Base-by-base conservation (phyloP, 2,329 filamentous ascomycete species). In the Pleurostoma richardsiae region DNA sequence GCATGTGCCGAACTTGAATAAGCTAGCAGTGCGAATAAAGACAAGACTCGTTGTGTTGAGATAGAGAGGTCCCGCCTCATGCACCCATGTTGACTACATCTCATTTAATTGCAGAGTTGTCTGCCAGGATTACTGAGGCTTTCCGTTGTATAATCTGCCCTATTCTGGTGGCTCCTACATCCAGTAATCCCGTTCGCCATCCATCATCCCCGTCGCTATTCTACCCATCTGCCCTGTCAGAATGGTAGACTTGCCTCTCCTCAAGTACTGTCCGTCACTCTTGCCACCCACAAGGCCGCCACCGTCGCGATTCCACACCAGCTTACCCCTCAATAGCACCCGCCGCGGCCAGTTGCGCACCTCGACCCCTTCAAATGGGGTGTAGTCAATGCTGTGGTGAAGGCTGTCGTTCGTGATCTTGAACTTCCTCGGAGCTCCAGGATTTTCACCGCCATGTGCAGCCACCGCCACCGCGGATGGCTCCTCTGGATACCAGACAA, bases 351-450 rank as follows among this genome's bases (percentile, higher is more conserved):
- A 84, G 48, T 84, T 79, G 29, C 67, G 69, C 39, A 85, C 56
- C n/a, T 56, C 63, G 42, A 67, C 69, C 0, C 80, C 79, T 57
- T 84, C 80, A 53, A 77, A 84, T 0, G 80, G 80, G 6, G 80
- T 82, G 55, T 84, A 82, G 55, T 85, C 80, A 3, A 81, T 73
- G 49, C 78, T 70, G 56, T 84, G 80, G 59, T 85, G 80, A 51
- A 84, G 58, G 62, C 75, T 73, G 6, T 66, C 64, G 54, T 83
- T 81, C 39, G 62, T 60, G 51, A 78, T 70, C 10, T 65, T 59
- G 19, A 72, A 57, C 10, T 6, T 46, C 4, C 11, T 36, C 4
- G 53, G 72, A 52, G 45, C 44, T 10, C 45, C 43, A 4, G 43
- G 27, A 19, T 5, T 30, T 6, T 3, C 4, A 4, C 41, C 39